A percentile compares a stretch with the other conserved stretches of the same genome.
These are phyloP conservation scores for Botrytis aclada DNA, from an alignment of 2,329 filamentous ascomycete species.

Conservation along the genomic window DNA sequence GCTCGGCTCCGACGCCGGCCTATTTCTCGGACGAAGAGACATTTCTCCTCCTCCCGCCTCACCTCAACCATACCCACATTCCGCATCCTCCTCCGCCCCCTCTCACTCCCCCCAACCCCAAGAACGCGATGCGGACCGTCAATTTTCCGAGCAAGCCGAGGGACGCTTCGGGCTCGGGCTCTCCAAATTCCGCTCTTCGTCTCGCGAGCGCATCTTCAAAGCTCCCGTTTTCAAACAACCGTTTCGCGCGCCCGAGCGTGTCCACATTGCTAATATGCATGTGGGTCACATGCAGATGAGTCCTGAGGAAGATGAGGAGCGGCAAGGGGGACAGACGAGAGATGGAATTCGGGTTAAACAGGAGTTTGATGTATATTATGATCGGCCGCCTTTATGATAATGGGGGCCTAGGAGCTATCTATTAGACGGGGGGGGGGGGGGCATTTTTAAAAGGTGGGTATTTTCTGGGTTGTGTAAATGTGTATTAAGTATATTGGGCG, in stretches of 20 bases:
- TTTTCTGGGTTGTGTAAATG: background rate
- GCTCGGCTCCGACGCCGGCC: background rate
- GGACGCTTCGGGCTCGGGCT: background rate
- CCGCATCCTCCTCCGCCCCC: background rate
- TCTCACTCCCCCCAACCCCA: background rate
- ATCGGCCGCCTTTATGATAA: constrained; percentile 5
- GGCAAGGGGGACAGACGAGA: background rate
- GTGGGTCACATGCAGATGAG: background rate
- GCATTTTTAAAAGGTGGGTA: background rate
- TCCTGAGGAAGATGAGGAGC: background rate
- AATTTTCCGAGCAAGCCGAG: background rate
- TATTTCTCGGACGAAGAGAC: background rate
- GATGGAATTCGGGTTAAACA: constrained; percentile 9
- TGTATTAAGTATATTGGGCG: constrained; percentile 1
- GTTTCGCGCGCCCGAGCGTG: background rate
- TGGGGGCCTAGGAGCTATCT: background rate
- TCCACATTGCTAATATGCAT: constrained; percentile 9
- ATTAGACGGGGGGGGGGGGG: background rate
- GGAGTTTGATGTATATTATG: constrained; percentile 17
- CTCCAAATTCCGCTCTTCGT: background rate
- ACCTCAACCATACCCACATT: background rate
- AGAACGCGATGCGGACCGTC: background rate
- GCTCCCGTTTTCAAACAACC: background rate
- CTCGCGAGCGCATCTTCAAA: background rate
- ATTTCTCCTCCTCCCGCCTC: background rate